These are phyloP conservation scores for Termitomyces sp. DNA, from an alignment of 768 basidiomycete species.

Conservation along the genomic window DNA sequence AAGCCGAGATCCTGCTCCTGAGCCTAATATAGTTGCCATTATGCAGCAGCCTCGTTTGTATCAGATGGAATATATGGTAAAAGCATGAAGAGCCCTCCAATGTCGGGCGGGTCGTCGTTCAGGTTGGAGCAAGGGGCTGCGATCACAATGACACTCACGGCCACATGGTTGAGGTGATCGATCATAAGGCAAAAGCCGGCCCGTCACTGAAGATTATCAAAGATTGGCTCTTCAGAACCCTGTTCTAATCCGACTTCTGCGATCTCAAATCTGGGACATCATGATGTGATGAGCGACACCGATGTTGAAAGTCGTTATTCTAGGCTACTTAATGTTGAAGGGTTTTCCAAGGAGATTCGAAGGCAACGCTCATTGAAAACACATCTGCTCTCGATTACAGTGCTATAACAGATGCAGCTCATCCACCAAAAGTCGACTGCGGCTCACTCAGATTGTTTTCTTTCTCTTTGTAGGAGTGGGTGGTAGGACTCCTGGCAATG, in stretches of 20 bases:
- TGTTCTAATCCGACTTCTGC: too few species aligned
- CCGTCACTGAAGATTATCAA: too few species aligned
- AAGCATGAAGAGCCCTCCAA: not conserved
- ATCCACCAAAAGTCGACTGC: not conserved
- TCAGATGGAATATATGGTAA: too few species aligned
- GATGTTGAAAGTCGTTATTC: not conserved
- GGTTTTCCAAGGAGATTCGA: too few species aligned
- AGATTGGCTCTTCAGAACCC: too few species aligned
- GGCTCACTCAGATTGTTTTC: not conserved
- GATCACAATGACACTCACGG: not conserved
- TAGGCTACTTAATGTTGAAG: not conserved
- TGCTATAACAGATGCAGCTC: not conserved
- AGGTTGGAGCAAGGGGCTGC: slow-evolving; percentile 33
- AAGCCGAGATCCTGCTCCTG: slow-evolving; percentile 57
- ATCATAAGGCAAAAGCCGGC: not conserved
- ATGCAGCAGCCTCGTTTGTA: not conserved
- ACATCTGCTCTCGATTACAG: not conserved
- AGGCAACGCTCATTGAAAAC: too few species aligned
- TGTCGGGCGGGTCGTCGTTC: slow-evolving; percentile 9
- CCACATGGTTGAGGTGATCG: not conserved
- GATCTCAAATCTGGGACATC: too few species aligned
- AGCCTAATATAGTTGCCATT: slow-evolving; percentile 16
- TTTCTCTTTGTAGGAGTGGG: not conserved
- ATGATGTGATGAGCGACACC: not conserved
- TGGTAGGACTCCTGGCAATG: not conserved